Conservation (phyloP, 2,329 filamentous ascomycete species). For the Aspergillus japonicus region DNA sequence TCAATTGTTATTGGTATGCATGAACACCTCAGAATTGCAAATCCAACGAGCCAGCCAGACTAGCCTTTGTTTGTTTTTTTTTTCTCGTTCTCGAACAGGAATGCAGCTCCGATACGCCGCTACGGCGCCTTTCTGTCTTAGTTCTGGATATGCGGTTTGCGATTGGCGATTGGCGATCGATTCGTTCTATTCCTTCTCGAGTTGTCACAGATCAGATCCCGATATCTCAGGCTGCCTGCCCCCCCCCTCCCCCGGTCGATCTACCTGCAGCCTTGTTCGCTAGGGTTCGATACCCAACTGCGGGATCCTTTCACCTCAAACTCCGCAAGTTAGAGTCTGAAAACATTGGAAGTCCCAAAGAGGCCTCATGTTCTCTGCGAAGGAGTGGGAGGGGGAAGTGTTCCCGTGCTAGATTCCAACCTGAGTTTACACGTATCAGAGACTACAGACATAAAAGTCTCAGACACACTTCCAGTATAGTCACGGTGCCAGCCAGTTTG, state of each 20-base stretch:
- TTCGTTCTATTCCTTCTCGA: not conserved
- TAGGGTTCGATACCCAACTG: not conserved
- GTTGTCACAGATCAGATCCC: conserved; percentile 2
- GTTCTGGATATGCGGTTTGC: too few relatives aligned
- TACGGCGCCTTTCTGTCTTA: not conserved
- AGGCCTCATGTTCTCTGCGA: not conserved
- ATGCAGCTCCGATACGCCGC: not conserved
- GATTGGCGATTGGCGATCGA: not conserved
- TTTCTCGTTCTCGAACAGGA: not conserved
- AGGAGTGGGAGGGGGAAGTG: not conserved
- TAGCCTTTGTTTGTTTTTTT: not conserved
- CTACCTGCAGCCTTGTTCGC: not conserved
- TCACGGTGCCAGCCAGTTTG: too few relatives aligned
- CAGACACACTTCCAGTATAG: too few relatives aligned
- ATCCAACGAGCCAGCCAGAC: not conserved
- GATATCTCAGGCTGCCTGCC: not conserved
- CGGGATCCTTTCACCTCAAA: not conserved
- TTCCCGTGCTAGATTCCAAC: not conserved
- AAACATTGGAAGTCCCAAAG: not conserved
- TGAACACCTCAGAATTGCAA: not conserved
- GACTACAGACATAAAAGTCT: too few relatives aligned
- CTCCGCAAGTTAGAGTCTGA: not conserved
- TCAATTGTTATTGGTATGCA: not conserved
- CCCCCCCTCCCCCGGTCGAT: not conserved
- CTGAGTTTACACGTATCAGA: not conserved